phyloP scores from a whole-genome alignment of 192 early-diverging fungal genomes.

The Coemansia asiatica region DNA sequence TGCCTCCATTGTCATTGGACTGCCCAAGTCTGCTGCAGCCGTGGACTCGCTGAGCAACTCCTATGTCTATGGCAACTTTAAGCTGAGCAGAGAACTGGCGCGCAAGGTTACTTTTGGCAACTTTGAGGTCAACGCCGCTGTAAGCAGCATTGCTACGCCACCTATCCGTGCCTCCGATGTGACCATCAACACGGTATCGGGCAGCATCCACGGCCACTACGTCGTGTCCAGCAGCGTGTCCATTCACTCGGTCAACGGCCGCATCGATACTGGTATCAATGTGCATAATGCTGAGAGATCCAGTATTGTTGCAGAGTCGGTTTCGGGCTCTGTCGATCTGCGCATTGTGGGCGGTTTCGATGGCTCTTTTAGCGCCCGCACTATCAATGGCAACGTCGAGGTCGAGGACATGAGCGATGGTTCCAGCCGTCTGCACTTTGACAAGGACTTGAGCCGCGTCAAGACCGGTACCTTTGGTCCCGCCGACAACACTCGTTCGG shows the following conservation, averaged over 20 bases:
- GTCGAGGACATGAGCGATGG: constrained; percentile 53
- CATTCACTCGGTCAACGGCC: constrained; percentile 40
- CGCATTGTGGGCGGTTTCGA: constrained; percentile 49
- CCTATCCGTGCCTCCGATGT: constrained; percentile 32
- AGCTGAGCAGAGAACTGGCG: constrained; percentile 38
- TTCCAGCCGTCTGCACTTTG: constrained; percentile 52
- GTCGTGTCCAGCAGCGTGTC: constrained; percentile 20
- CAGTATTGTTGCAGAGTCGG: constrained; percentile 30
- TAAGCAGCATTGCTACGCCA: constrained; percentile 34
- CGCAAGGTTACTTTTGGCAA: constrained; percentile 35
- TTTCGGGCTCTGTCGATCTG: constrained; percentile 32
- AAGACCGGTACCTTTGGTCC: constrained; percentile 51
- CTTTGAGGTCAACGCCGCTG: constrained; percentile 39
- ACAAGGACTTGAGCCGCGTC: constrained; percentile 34
- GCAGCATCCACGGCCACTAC: constrained; percentile 40
- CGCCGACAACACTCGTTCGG: constrained; percentile 22
- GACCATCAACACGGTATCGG: constrained; percentile 36
- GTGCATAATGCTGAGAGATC: constrained; percentile 41
- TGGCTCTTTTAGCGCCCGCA: constrained; percentile 37
- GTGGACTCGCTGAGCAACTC: constrained; percentile 28
- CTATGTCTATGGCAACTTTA: constrained; percentile 46
- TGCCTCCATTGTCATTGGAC: constrained; percentile 35
- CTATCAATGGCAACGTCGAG: constrained; percentile 31
- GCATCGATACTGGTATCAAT: constrained; percentile 43
- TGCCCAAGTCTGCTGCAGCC: constrained; percentile 27